Evolutionary conservation across 2,329 filamentous ascomycete species (phyloP), one percentile per base, ranked within the genome.

Genomic region (Coniochaeta sp.): DNA sequence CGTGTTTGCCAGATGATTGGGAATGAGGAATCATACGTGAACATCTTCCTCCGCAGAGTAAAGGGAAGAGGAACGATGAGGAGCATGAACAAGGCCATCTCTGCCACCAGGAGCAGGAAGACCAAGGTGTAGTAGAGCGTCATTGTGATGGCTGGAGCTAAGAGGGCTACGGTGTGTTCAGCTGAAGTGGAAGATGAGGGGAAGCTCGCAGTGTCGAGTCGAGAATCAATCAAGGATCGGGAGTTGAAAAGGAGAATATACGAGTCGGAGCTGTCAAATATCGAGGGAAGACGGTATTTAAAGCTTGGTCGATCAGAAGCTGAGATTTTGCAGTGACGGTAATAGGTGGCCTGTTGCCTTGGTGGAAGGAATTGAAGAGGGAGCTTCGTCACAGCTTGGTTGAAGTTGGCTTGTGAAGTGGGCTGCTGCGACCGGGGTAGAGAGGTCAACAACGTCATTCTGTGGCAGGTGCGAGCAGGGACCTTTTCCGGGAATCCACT

Each of bases 31-130:
- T 6, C 82, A 58, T 76, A 86, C 82, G 81, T 84, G 73, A 97
- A 96, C 72, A 97, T 86, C 79, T 86, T 91, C 72, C 91, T 87
- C 77, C 91, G 91, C 74, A 90, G 76, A 65, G 83, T 87, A 79
- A 96, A 97, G 54, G 95, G 95, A 69, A 98, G 84, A 26, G 95
- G 95, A 60, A 99, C 74, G 76, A 93, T 86, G 69, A 93, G 82
- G 66, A 89, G 79, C 81, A 90, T 84, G 78, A 93, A 92, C 68
- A 96, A 79, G 63, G 78, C 79, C 89, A 95, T 93, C 86, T 95
- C 90, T 69, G 86, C 81, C 76, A 95, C 85, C 69, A 95, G 81
- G 69, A 93, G 85, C 73, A 89, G 75, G 78, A 96, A 96, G 70
- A 95, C 80, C 64, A 83, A 73, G 62, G 77, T 81, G 74, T 82